These are phyloP conservation scores for Talinum fruticosum DNA, from an alignment of 148 eudicot species.

Conservation along the genomic window DNA sequence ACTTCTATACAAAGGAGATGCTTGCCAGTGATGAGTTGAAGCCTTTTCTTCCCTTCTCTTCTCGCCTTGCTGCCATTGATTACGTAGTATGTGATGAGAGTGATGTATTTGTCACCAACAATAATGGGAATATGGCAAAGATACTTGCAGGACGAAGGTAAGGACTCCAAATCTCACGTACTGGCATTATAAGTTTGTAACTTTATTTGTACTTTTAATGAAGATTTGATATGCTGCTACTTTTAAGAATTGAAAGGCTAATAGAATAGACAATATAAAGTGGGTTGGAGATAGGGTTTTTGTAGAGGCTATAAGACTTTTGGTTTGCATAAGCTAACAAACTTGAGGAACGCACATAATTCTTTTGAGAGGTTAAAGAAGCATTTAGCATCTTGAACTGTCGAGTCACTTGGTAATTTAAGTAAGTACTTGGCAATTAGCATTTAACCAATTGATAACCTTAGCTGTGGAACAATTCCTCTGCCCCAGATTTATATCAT, in stretches of 20 bases:
- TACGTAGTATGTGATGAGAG: conserved; percentile 92
- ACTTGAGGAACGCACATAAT: too few relatives aligned
- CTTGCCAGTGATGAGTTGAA: conserved; percentile 73
- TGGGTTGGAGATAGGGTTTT: neutral
- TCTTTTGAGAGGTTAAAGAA: too few relatives aligned
- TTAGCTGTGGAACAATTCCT: neutral
- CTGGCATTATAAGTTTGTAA: neutral
- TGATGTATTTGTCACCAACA: conserved; percentile 92
- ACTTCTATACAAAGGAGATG: conserved; percentile 86
- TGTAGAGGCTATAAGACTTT: too few relatives aligned
- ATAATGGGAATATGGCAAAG: conserved; percentile 98
- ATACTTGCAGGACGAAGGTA: conserved; percentile 96
- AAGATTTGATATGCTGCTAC: neutral
- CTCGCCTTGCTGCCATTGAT: conserved; percentile 98
- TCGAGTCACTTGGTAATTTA: too few relatives aligned
- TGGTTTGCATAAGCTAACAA: too few relatives aligned
- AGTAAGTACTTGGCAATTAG: neutral
- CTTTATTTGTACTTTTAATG: neutral
- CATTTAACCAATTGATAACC: neutral
- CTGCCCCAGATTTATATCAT: neutral
- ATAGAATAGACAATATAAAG: neutral
- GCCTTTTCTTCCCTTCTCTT: conserved; percentile 70
- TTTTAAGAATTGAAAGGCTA: neutral
- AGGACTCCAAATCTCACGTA: neutral
- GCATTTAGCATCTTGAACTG: neutral